Base-by-base conservation (phyloP, 2,329 filamentous ascomycete species). In the Aspergillus costaricaensis region DNA sequence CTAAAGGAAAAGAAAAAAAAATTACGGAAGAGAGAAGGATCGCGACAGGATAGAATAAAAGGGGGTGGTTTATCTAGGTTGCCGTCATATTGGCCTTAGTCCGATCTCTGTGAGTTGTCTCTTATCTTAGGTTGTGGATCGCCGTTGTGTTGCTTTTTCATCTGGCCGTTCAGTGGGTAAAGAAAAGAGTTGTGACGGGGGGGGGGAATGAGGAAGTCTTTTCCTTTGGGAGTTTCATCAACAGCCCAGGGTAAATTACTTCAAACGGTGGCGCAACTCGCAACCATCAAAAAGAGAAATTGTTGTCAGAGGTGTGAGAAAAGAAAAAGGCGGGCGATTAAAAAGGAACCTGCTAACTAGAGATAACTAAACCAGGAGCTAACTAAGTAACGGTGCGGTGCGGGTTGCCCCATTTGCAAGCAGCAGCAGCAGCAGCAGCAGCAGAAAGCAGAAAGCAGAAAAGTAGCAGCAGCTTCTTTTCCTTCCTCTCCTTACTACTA, bases 381-480 rank as follows among this genome's bases (percentile, higher is more conserved):
- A 27, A 55, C 38, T 41, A 25, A 54, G 49, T 62, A 60, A 62
- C 60, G 57, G 60, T 60, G 60, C 60, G 57, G 60, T 60, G 60
- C 60, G 60, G 60, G 57, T 62, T 62, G 60, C 60, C 57, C 60
- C 60, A 60, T 62, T 58, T 9, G 7, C 21, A 25, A 25, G 41
- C 41, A 44, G 17, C 27, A 44, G 41, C 21, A n/a, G 21, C 21
- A n/a, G 21, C 19, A 19, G 43, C 43, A 47, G n/a, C 17, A 48
- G 44, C 44, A 48, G 8, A 10, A 19, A 19, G 44, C 44, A 48
- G 8, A 10, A 19, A 19, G 39, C 38, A 43, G 7, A 43, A 27
- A 32, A 41, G 50, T 48, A 44, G 48, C 59, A 59, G 41, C 57
- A 64, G 62, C 62, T 61, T 62, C 61, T 51, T 58, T 61, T 58